phyloP scores from a whole-genome alignment of 202 grass and related monocot species.

The Zoysia matrella region DNA sequence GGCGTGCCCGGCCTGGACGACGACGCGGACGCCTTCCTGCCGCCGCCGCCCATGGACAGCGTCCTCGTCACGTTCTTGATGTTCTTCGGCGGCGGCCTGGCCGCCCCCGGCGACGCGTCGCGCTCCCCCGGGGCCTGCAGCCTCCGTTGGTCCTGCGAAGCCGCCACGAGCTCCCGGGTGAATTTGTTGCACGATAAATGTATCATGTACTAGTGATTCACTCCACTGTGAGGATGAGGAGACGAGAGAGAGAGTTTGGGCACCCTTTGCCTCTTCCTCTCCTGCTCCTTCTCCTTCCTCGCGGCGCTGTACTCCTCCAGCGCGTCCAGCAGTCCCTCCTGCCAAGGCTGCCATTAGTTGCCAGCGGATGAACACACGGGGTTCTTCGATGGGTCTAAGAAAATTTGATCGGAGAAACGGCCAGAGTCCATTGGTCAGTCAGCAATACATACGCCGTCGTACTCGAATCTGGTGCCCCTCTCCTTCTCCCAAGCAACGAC shows the following conservation, averaged over 20 bases:
- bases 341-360: not conserved
- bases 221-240: too few relatives aligned
- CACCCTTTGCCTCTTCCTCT: conserved; percentile 72
- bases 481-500: conserved; percentile 81
- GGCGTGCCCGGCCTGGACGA: conserved; percentile 46
- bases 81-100: conserved; percentile 45
- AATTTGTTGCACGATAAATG: not conserved
- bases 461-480: conserved; percentile 61
- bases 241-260: too few relatives aligned
- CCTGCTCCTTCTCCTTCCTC: conserved; percentile 86
- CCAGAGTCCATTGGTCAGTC: not conserved
- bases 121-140: conserved; percentile 39
- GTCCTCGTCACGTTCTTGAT: conserved; percentile 66
- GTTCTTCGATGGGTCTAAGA: not conserved
- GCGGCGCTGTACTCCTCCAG: conserved; percentile 62
- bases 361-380: not conserved
- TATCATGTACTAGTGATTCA: not conserved
- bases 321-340: conserved; percentile 63
- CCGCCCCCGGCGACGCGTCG: conserved; percentile 40
- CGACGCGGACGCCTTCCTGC: not conserved
- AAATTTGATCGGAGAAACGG: not conserved
- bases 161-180: not conserved
- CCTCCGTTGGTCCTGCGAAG: conserved; percentile 60
- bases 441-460: conserved; percentile 71
- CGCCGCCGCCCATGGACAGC: conserved; percentile 41